Conservation (phyloP, 2,329 filamentous ascomycete species). For the Diaporthe helianthi region DNA sequence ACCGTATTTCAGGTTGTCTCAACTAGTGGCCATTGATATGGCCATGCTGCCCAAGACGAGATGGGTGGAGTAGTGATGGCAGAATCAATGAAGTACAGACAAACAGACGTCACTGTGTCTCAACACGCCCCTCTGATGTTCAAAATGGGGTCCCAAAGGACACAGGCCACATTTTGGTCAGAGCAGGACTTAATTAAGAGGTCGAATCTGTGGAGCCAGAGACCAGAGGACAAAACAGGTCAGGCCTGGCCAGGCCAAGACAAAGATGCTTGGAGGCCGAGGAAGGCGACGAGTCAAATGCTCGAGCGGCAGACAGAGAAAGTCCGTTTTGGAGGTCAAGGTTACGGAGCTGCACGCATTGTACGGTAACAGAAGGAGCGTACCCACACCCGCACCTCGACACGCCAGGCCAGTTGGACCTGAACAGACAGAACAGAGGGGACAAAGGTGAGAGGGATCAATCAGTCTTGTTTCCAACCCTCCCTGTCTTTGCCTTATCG, state of each 20-base stretch:
- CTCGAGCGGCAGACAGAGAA: background rate
- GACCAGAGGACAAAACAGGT: background rate
- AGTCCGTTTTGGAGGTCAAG: background rate
- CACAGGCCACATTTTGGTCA: background rate
- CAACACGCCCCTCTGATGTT: background rate
- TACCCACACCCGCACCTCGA: background rate
- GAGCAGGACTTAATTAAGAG: background rate
- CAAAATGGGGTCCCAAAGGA: background rate
- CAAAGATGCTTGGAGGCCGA: background rate
- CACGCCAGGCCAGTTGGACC: background rate
- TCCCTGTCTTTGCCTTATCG: constrained; percentile 10
- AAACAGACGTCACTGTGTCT: constrained; percentile 9
- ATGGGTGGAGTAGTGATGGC: background rate
- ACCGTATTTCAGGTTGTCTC: background rate
- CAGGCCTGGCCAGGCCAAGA: background rate
- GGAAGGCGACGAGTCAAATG: background rate
- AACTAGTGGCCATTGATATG: background rate
- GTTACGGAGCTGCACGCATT: background rate
- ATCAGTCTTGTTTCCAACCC: too few species aligned
- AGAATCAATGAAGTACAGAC: background rate
- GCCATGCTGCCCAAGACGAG: background rate
- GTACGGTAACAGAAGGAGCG: background rate
- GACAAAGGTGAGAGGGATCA: too few species aligned
- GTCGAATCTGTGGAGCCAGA: background rate
- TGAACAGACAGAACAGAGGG: too few species aligned